Evolutionary conservation across 2,329 filamentous ascomycete genomes (phyloP), one percentile per base, ranked within the genome.

Genomic region (Scortechinia acanthostroma): DNA sequence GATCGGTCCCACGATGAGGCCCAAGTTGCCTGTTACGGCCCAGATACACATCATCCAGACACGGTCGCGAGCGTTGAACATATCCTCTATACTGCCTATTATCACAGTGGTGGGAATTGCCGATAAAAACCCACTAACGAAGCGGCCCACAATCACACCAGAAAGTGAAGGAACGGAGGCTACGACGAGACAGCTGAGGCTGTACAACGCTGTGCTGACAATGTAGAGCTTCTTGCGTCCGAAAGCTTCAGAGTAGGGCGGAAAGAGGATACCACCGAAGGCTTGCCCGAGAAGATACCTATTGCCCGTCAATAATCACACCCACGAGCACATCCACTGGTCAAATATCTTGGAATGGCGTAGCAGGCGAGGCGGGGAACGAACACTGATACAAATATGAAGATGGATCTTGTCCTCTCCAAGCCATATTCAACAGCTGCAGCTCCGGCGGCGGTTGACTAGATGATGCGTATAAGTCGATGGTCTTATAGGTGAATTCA

Each of bases 71-170:
- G 58, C 53, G 45, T 64, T 61, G 55, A 59, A 68, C 51, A 69
- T 60, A 37, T 69, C 64, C 47, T 69, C 66, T n/a, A 67, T 57
- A 37, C 59, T 64, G 3, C 66, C 64, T 0, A 58, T 53, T 4
- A 61, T 57, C 3, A 68, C 64, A 19, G 63, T 63, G 1, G 60
- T 57, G 4, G 65, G 66, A 17, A 68, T 60, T n/a, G 66, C 62
- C 0, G 65, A 66, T n/a, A 66, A 49, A 4, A 64, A 46, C 1
- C 66, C 66, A 63, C 42, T 14, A 64, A 46, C 4, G 65, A 56
- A 0, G 51, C 35, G 10, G 10, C 10, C 17, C 17, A 40, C 35
- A 10, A 40, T 19, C 6, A 19, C 10, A 10, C 6, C 58, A 1
- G 58, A 46, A 2, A 66, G 43, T 1, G 55, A 59, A 3, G 55